Evolutionary conservation across 495 filamentous ascomycete genomes (phyloP).

Genomic region (Aspergillus cristatus): DNA sequence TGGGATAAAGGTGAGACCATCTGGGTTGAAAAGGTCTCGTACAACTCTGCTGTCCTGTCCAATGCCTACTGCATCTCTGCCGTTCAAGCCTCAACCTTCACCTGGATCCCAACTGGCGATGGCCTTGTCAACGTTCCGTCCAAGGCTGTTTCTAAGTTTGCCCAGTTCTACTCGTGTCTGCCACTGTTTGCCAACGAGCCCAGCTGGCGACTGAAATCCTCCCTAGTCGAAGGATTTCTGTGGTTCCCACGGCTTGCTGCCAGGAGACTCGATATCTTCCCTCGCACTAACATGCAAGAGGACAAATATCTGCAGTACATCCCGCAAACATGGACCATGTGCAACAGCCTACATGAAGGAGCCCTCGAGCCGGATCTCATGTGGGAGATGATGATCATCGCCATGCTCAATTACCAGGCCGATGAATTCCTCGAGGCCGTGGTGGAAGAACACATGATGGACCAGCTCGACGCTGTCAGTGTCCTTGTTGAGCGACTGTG

Average conservation of each 20-base stretch:
- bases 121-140: neutral
- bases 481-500: neutral
- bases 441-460: slow-evolving; percentile 5
- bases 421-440: slow-evolving; percentile 31
- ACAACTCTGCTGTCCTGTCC: slow-evolving; percentile 18
- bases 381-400: slow-evolving; percentile 33
- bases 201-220: slow-evolving; percentile 14
- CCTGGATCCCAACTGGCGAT: neutral
- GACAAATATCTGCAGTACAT: slow-evolving; percentile 34
- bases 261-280: slow-evolving; percentile 16
- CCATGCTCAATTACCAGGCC: slow-evolving; percentile 25
- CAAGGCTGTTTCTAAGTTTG: neutral
- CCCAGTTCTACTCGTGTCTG: slow-evolving; percentile 1
- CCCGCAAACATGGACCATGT: slow-evolving; percentile 23
- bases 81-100: slow-evolving; percentile 1
- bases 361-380: slow-evolving; percentile 7
- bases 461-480: neutral
- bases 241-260: slow-evolving; percentile 11
- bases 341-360: slow-evolving; percentile 10
- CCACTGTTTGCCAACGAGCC: slow-evolving; percentile 14
- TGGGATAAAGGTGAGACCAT: slow-evolving; percentile 6
- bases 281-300: slow-evolving; percentile 8
- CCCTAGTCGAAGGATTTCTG: slow-evolving; percentile 16
- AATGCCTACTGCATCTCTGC: slow-evolving; percentile 27
- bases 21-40: slow-evolving; percentile 37